Base-by-base conservation (phyloP, 1,284 basidiomycete genomes). In the Tilletia walkeri region DNA sequence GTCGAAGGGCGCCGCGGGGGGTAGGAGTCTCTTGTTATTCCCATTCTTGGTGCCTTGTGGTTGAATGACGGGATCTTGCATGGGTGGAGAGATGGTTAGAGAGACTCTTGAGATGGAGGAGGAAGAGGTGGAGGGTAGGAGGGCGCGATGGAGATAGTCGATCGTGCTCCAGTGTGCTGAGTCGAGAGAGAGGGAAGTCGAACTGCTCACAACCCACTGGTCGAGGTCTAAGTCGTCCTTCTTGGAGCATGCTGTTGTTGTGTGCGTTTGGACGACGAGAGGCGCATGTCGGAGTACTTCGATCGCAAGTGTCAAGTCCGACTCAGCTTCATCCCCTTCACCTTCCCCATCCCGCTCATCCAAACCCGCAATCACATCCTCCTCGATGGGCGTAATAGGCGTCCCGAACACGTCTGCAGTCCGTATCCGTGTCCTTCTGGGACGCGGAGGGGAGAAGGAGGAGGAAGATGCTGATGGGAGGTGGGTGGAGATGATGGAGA, bases 111-210 rank as follows among this genome's bases (percentile, higher is more conserved):
- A 56, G 5, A 34, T 12, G 54, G 36, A 16, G 59, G 36, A 39
- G 16, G 59, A 41, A 14, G 36, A 18, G 36, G 59, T 34, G 14
- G 38, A 16, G 4, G 36, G 30, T 2, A 63, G 38, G 34, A 63
- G 36, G 59, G 38, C 4, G 3, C 59, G 59, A 4, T 63, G 59
- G 36, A 63, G 36, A 16, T 63, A 63, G 36, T 63, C 34, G 59
- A 63, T 63, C 18, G 59, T 63, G 59, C 59, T 63, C 59, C 59
- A 63, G 36, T 63, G 59, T n/a, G 59, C 34, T 3, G 59, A 63
- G 59, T 63, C 59, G 36, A 63, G 59, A 3, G 59, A 63, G 59
- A 63, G 59, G 9, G 59, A 63, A 6, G 59, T 63, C 36, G 30
- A 36, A 34, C 59, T 63, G 59, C 34, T 38, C 36, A 63, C 59